Evolutionary conservation across 106 monocot species (phyloP).

Genomic region (Dactylorhiza incarnata): DNA sequence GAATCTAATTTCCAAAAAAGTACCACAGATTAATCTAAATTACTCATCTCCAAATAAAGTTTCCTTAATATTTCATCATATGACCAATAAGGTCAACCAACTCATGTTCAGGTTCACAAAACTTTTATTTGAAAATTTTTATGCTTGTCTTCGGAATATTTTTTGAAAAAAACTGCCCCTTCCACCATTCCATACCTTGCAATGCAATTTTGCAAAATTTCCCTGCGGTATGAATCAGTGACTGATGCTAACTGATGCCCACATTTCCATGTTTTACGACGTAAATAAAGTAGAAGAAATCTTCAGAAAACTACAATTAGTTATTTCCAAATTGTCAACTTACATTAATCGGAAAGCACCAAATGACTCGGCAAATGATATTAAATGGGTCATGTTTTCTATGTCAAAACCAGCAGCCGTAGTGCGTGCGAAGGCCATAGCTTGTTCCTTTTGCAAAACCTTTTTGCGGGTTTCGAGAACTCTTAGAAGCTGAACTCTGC

Average conservation of each 20-base stretch:
- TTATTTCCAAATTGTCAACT: slow-evolving; percentile 16
- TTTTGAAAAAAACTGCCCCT: background rate
- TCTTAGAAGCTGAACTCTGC: slow-evolving; percentile 73
- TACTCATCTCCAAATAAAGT: background rate
- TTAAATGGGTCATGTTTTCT: slow-evolving; percentile 55
- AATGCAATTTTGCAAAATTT: background rate
- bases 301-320: background rate
- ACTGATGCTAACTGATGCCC: background rate
- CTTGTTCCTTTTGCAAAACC: slow-evolving; percentile 79
- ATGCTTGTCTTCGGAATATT: slow-evolving; percentile 1
- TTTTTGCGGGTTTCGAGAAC: slow-evolving; percentile 66
- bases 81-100: background rate
- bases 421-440: slow-evolving; percentile 94
- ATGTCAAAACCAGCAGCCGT: slow-evolving; percentile 79
- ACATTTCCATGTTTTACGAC: background rate
- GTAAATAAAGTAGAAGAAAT: background rate
- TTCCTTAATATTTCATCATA: background rate
- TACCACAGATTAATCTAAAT: background rate
- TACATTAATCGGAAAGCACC: slow-evolving; percentile 77
- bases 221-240: background rate
- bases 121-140: background rate
- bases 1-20: background rate
- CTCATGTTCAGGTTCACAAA: background rate
- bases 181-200: background rate
- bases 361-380: slow-evolving; percentile 81